These are phyloP conservation scores for Microcyclospora tardicrescens DNA, from an alignment of 2,329 filamentous ascomycete species.

Conservation along the genomic window DNA sequence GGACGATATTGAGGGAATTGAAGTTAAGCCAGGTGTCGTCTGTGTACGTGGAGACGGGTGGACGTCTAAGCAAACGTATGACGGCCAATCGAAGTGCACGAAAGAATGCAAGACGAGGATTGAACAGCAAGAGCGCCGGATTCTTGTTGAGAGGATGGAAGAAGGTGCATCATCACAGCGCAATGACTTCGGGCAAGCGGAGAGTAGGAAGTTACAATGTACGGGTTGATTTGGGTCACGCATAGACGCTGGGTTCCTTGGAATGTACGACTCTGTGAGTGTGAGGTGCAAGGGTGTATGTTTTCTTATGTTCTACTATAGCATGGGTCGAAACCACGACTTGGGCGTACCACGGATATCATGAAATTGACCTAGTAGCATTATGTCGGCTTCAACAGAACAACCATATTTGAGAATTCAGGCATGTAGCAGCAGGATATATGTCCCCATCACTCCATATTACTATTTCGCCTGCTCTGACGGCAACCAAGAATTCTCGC, in stretches of 20 bases:
- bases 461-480: too few relatives aligned
- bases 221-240: constrained; percentile 17
- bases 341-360: too few relatives aligned
- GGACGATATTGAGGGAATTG: constrained; percentile 13
- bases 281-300: too few relatives aligned
- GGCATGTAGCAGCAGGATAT: too few relatives aligned
- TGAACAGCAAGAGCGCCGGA: constrained; percentile 16
- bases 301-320: too few relatives aligned
- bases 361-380: too few relatives aligned
- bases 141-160: constrained; percentile 17
- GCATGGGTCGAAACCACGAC: too few relatives aligned
- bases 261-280: too few relatives aligned
- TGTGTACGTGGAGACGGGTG: constrained; percentile 18
- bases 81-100: constrained; percentile 19
- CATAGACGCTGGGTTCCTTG: background rate
- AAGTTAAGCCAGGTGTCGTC: constrained; percentile 17
- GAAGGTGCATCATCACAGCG: constrained; percentile 15
- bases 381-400: too few relatives aligned
- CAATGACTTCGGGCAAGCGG: constrained; percentile 17
- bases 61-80: constrained; percentile 22
- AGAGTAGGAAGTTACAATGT: constrained; percentile 21
- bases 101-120: constrained; percentile 19
- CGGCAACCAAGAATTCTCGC: too few relatives aligned
- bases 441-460: too few relatives aligned
- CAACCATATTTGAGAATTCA: too few relatives aligned